These are phyloP conservation scores for Trametes sanguinea DNA, from an alignment of 768 basidiomycete species.

Conservation along the genomic window DNA sequence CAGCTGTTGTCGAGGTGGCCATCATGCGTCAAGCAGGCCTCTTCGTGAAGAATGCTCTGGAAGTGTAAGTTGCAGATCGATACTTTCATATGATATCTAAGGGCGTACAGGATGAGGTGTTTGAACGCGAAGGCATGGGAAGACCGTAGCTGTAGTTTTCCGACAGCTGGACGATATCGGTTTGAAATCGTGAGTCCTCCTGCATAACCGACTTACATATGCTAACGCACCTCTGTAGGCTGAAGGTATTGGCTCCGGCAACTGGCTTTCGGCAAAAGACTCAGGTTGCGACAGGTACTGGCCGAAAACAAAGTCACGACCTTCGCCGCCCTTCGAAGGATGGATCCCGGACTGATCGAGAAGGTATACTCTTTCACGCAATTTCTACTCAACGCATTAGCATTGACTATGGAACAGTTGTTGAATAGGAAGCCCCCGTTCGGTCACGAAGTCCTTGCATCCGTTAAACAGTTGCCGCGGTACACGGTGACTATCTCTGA, in stretches of 20 bases:
- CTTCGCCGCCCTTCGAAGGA: constrained; percentile 55
- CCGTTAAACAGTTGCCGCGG: constrained; percentile 63
- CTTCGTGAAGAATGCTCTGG: constrained; percentile 71
- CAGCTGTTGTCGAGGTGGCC: constrained; percentile 80
- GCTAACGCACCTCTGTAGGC: constrained; percentile 13
- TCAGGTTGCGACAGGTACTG: constrained; percentile 53
- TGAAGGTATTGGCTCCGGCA: constrained; percentile 26
- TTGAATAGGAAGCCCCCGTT: constrained; percentile 76
- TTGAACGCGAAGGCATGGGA: constrained; percentile 91
- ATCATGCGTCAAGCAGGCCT: constrained; percentile 64
- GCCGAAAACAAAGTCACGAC: constrained; percentile 72
- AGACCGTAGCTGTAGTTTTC: constrained; percentile 77
- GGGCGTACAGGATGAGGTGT: constrained; percentile 60
- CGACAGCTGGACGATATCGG: constrained; percentile 90
- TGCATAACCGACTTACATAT: background rate
- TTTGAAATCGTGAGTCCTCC: constrained; percentile 75
- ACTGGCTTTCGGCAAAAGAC: background rate
- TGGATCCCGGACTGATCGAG: constrained; percentile 65
- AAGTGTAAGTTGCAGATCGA: constrained; percentile 48
- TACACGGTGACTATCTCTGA: constrained; percentile 60
- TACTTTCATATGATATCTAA: too few species aligned
- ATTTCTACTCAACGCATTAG: background rate
- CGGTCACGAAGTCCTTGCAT: constrained; percentile 66
- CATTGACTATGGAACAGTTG: constrained; percentile 43
- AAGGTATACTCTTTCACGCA: constrained; percentile 40